These are phyloP conservation scores for Gracilaria domingensis DNA, from an alignment of 23 red algal species.

Conservation along the genomic window DNA sequence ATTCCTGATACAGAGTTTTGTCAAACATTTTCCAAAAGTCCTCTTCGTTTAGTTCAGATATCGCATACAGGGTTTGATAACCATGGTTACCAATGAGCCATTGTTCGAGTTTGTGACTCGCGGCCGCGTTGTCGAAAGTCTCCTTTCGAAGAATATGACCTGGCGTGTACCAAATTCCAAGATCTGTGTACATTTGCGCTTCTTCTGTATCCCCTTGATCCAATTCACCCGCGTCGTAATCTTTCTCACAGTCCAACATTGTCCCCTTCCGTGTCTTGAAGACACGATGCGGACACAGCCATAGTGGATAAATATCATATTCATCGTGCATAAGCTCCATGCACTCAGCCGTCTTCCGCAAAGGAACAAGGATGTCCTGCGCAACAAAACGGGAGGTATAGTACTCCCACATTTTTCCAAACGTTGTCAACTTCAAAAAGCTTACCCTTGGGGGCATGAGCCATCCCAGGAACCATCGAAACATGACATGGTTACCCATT, in stretches of 20 bases:
- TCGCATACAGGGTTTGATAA: constrained; percentile 75
- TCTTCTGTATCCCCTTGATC: constrained; percentile 49
- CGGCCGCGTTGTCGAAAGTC: constrained; percentile 54
- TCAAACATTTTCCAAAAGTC: constrained; percentile 85
- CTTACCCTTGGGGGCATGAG: constrained; percentile 77
- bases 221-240: constrained; percentile 38
- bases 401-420: constrained; percentile 69
- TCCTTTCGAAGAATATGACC: constrained; percentile 72
- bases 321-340: constrained; percentile 81
- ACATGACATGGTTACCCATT: constrained; percentile 70
- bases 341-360: constrained; percentile 57
- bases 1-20: constrained; percentile 71
- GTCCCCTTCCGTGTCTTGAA: constrained; percentile 77
- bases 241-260: constrained; percentile 72
- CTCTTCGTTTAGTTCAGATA: constrained; percentile 61
- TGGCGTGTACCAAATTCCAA: constrained; percentile 80
- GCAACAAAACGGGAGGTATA: constrained; percentile 72
- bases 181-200: constrained; percentile 78
- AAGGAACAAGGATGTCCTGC: constrained; percentile 75
- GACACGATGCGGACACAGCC: constrained; percentile 75
- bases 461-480: constrained; percentile 72
- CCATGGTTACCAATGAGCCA: constrained; percentile 77
- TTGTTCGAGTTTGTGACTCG: constrained; percentile 77
- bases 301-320: constrained; percentile 77
- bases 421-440: constrained; percentile 79